phyloP scores from a whole-genome alignment of 768 basidiomycete species.

The Mycena haematopus region DNA sequence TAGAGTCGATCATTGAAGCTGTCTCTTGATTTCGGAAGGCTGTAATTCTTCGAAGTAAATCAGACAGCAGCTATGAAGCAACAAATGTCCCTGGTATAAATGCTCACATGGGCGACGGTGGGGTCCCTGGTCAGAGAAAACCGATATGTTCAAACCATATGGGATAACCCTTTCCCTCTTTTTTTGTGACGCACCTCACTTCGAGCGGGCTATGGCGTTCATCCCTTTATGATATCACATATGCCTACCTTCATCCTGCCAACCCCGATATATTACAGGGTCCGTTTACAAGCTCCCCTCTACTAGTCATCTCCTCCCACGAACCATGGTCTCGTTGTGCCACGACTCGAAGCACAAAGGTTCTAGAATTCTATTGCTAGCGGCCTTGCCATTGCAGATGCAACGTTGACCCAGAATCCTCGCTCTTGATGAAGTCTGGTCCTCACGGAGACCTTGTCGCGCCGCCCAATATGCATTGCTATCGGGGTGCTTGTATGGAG shows the following conservation, averaged over 20 bases:
- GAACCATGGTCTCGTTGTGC: too few species aligned
- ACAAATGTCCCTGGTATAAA: not conserved
- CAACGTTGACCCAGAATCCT: too few species aligned
- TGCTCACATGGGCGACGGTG: not conserved
- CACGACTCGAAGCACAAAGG: too few species aligned
- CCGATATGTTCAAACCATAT: slow-evolving; percentile 18
- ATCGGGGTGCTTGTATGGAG: too few species aligned
- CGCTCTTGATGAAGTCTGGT: too few species aligned
- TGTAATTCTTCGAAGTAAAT: not conserved
- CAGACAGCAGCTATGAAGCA: too few species aligned
- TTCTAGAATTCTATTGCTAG: too few species aligned
- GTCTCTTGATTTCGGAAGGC: not conserved
- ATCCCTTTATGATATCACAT: not conserved
- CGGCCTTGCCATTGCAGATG: too few species aligned
- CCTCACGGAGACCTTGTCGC: too few species aligned
- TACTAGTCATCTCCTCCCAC: too few species aligned
- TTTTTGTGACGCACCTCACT: slow-evolving; percentile 1
- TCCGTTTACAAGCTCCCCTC: too few species aligned
- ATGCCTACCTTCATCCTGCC: not conserved
- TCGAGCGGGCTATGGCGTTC: slow-evolving; percentile 2
- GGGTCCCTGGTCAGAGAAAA: slow-evolving; percentile 20
- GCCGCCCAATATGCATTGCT: too few species aligned
- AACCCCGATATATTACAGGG: not conserved
- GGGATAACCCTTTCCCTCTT: slow-evolving; percentile 14
- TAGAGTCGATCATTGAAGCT: not conserved